A percentile compares a stretch with the other conserved stretches of the same genome.
phyloP scores from a whole-genome alignment of 192 early-diverging fungal genomes.

The Kappamyces sp. region DNA sequence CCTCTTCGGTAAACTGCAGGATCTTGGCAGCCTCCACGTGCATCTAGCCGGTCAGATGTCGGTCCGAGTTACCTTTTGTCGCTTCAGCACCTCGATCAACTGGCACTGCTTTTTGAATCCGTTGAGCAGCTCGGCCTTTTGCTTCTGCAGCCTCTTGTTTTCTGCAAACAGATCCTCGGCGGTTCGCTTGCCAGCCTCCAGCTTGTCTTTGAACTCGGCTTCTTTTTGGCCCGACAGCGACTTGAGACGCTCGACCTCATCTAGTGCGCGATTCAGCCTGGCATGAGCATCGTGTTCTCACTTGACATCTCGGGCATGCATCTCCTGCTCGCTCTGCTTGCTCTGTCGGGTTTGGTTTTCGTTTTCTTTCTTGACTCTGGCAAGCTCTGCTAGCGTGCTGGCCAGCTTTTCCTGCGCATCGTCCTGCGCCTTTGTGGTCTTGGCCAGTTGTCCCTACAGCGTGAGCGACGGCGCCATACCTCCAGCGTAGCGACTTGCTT shows the following conservation, averaged over 20 bases:
- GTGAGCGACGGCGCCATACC: constrained; percentile 11
- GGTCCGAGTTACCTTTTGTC: constrained; percentile 39
- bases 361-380: constrained; percentile 31
- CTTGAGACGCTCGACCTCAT: constrained; percentile 44
- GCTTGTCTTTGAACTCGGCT: constrained; percentile 36
- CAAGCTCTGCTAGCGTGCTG: constrained; percentile 21
- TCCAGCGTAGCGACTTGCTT: constrained; percentile 26
- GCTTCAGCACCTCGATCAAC: constrained; percentile 46
- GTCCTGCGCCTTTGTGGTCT: constrained; percentile 21
- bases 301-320: constrained; percentile 40
- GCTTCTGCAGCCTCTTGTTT: constrained; percentile 38
- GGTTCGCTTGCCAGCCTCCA: constrained; percentile 22
- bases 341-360: constrained; percentile 21
- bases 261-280: constrained; percentile 47
- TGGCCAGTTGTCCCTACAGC: constrained; percentile 23
- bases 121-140: constrained; percentile 41
- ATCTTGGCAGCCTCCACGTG: constrained; percentile 46
- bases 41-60: constrained; percentile 22
- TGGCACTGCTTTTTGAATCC: constrained; percentile 50
- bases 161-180: constrained; percentile 38
- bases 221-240: constrained; percentile 16
- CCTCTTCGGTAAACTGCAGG: constrained; percentile 45
- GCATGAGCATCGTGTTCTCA: constrained; percentile 10
- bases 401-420: neutral
- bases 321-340: constrained; percentile 29